These are phyloP conservation scores for Cyclocybe aegerita DNA, from an alignment of 768 basidiomycete genomes.

Conservation along the genomic window DNA sequence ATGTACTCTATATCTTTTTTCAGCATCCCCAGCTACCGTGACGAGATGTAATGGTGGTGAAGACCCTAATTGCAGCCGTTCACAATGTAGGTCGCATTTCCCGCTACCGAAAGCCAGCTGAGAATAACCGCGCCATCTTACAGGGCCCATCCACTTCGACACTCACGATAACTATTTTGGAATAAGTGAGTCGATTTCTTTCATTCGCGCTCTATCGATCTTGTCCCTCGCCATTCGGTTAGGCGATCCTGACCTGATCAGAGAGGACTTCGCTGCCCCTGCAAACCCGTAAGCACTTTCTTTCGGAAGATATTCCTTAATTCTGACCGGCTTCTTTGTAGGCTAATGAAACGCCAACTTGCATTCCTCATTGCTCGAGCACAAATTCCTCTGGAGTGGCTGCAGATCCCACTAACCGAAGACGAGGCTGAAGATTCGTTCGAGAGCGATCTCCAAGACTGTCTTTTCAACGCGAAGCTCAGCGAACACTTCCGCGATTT, in stretches of 20 bases:
- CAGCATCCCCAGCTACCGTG: slow-evolving; percentile 35
- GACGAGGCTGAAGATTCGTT: slow-evolving; percentile 57
- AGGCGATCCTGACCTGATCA: slow-evolving; percentile 75
- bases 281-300: slow-evolving; percentile 70
- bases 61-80: slow-evolving; percentile 46
- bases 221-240: slow-evolving; percentile 84
- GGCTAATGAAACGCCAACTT: slow-evolving; percentile 91
- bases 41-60: slow-evolving; percentile 43
- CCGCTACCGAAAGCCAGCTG: no score
- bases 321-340: slow-evolving; percentile 23
- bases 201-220: no score
- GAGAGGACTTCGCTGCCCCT: slow-evolving; percentile 86
- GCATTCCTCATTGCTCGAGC: slow-evolving; percentile 93
- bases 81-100: slow-evolving; percentile 36
- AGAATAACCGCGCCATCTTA: no score
- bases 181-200: no score
- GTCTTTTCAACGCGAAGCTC: slow-evolving; percentile 82
- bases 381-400: slow-evolving; percentile 88
- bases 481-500: slow-evolving; percentile 86
- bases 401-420: slow-evolving; percentile 58
- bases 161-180: no score
- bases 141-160: no score
- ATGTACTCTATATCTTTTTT: background rate
- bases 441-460: slow-evolving; percentile 75
- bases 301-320: background rate